Percentiles rank a stretch among this genome's conserved stretches.
Evolutionary conservation across 305 asterid genomes (phyloP).

Genomic region (Fraxinus greggii): DNA sequence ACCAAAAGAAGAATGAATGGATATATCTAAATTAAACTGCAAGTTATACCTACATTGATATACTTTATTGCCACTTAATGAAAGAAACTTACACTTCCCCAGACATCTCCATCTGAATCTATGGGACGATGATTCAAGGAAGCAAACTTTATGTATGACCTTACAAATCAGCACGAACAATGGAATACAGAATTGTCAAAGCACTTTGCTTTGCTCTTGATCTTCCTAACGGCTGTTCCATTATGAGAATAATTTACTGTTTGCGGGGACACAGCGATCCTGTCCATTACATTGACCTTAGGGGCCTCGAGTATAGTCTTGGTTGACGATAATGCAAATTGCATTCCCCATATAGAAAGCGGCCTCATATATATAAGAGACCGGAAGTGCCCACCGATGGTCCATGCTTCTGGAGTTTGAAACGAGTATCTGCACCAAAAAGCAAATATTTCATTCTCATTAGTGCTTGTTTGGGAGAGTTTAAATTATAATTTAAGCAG

Average conservation of each 20-base stretch:
- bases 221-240: conserved; percentile 56
- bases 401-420: conserved; percentile 98
- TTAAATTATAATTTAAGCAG: background rate
- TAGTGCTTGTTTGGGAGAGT: background rate
- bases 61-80: background rate
- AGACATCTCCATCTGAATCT: background rate
- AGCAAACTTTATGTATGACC: background rate
- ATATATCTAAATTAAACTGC: background rate
- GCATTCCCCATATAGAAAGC: conserved; percentile 97
- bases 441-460: background rate
- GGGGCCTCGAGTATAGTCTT: conserved; percentile 61
- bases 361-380: conserved; percentile 96
- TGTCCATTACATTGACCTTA: conserved; percentile 51
- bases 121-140: background rate
- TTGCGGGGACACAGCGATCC: conserved; percentile 34
- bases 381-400: conserved; percentile 84
- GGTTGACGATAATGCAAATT: conserved; percentile 62
- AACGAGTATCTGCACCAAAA: conserved; percentile 66
- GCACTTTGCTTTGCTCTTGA: conserved; percentile 55
- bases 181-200: conserved; percentile 61
- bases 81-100: background rate
- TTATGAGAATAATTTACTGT: conserved; percentile 25
- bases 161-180: conserved; percentile 58
- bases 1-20: background rate
- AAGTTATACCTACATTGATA: background rate